Evolutionary conservation across 495 filamentous ascomycete genomes (phyloP).

Genomic region (Tuber calosporum): DNA sequence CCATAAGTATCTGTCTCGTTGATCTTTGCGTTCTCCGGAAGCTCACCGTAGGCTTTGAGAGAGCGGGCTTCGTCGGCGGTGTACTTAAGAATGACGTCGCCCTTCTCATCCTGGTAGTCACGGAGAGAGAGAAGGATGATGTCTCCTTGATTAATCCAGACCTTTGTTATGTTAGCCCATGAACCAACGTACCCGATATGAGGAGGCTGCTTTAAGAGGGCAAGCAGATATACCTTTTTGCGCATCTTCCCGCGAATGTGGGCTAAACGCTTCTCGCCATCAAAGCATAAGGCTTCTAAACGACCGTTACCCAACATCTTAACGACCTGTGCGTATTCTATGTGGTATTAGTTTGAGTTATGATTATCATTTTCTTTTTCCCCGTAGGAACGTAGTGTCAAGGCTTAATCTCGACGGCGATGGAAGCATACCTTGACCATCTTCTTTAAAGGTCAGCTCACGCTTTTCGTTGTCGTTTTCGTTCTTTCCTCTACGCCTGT

Average conservation of each 20-base stretch:
- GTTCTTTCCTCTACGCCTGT: constrained; percentile 97
- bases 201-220: background rate
- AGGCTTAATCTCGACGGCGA: background rate
- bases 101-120: constrained; percentile 98
- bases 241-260: constrained; percentile 92
- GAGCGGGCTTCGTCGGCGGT: constrained; percentile 90
- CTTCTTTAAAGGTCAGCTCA: constrained; percentile 97
- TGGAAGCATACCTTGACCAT: constrained; percentile 67
- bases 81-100: constrained; percentile 98
- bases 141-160: constrained; percentile 98
- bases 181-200: background rate
- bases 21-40: constrained; percentile 97
- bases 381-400: background rate
- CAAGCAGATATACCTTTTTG: constrained; percentile 63
- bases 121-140: constrained; percentile 95
- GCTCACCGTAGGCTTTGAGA: constrained; percentile 91
- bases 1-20: constrained; percentile 92
- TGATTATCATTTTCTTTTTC: background rate
- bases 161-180: constrained; percentile 29
- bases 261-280: constrained; percentile 77
- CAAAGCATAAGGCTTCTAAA: constrained; percentile 93
- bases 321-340: constrained; percentile 95
- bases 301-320: constrained; percentile 99
- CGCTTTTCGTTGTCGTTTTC: constrained; percentile 99
- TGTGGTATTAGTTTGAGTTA: constrained; percentile 22